Base-by-base conservation (phyloP, 2,329 filamentous ascomycete genomes). In the Coniosporium tulheliwenetii region DNA sequence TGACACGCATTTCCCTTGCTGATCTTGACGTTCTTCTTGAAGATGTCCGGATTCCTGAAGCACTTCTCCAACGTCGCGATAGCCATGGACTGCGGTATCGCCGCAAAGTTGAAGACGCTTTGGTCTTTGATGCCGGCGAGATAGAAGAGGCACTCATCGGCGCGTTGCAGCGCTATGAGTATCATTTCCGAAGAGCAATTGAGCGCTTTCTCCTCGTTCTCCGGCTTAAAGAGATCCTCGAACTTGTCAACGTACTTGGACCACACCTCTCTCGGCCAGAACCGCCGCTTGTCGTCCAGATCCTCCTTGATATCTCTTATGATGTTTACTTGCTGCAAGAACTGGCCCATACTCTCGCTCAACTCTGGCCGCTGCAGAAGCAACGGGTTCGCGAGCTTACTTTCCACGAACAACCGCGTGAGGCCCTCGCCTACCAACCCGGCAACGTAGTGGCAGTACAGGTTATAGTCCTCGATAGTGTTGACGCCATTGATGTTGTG, bases 401-500 rank as follows among this genome's bases (percentile, higher is more conserved):
- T 81, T 57, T 85, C 79, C 37, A 96, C 85, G 49, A 98, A 96
- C 15, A 98, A 70, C 16, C 82, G 77, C 1, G 91, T 98, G 45
- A 91, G 64, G 36, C 91, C 91, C 61, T 96, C 89, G 42, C 91
- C 91, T 30, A 98, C 91, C n/a, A 98, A 69, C 29, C 91, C 91
- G n/a, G 91, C 91, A 29, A 98, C 91, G 56, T 96, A 96, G 62
- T 93, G 86, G 65, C 91, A 98, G 69, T 98, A 98, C 41, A 87
- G 67, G 65, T 98, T 87, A 61, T 96, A 98, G 51, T 96, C 87
- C 40, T 80, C 72, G 50, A 93, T 65, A 0, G 83, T 89, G 55
- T 85, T 72, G 44, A 96, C 80, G 38, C 85, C 85, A 44, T 85
- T 77, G 48, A 74, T 67, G 52, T 86, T 85, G 61, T 82, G 73